A percentile compares a stretch with the other conserved stretches of the same genome.
phyloP scores from a whole-genome alignment of 768 basidiomycete species.

The Favolaschia claudopus region DNA sequence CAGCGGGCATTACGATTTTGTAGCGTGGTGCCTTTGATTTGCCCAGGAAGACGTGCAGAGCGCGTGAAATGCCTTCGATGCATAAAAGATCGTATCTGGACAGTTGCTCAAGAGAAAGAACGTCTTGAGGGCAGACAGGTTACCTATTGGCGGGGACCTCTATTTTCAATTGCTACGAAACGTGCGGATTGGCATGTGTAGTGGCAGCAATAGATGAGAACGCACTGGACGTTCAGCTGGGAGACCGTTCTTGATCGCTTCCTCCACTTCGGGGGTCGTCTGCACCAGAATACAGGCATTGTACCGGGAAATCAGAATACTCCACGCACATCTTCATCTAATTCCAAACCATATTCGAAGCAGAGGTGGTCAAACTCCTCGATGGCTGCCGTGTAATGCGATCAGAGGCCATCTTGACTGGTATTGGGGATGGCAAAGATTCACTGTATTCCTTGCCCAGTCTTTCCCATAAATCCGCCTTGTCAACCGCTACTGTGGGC shows the following conservation, averaged over 20 bases:
- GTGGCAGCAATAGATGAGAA: neutral
- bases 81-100: conserved; percentile 95
- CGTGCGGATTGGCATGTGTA: neutral
- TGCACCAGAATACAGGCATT: conserved; percentile 35
- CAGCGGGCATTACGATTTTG: conserved; percentile 73
- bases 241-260: conserved; percentile 80
- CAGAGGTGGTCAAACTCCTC: conserved; percentile 95
- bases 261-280: conserved; percentile 91
- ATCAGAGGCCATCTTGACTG: conserved; percentile 24
- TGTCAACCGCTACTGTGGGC: conserved; percentile 97
- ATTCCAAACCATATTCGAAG: conserved; percentile 97
- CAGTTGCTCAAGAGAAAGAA: conserved; percentile 17
- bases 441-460: conserved; percentile 86
- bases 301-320: neutral
- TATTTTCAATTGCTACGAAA: conserved; percentile 90
- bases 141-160: conserved; percentile 98
- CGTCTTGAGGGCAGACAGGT: neutral
- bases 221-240: conserved; percentile 85
- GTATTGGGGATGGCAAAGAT: conserved; percentile 25
- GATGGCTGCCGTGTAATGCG: conserved; percentile 62
- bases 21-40: conserved; percentile 74
- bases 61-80: conserved; percentile 93
- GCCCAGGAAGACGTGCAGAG: conserved; percentile 82
- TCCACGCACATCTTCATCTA: conserved; percentile 95
- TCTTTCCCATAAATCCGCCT: conserved; percentile 90